Base-by-base conservation (phyloP, 139 green algal species). In the Nannochloris sp. region DNA sequence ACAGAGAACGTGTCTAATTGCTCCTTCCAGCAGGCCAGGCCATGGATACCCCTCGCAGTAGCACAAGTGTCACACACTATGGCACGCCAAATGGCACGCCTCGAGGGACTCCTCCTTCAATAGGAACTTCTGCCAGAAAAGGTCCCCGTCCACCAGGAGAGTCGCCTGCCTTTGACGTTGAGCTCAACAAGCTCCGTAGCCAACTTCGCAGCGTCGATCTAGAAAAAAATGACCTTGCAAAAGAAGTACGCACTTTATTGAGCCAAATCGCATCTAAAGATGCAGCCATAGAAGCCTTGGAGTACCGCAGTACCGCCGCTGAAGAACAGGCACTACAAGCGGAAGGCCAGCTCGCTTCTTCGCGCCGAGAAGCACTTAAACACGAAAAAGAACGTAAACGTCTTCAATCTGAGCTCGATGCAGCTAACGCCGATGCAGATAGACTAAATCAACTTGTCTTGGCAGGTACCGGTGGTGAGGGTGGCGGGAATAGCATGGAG, bases 211-310 rank as follows among this genome's bases (percentile, higher is more conserved):
- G n/a, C n/a, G n/a, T n/a, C n/a, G n/a, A n/a, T n/a, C n/a, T n/a
- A n/a, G n/a, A 53, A 1, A 35, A 37, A 37, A 53, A 53, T 14
- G 15, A 55, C 0, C 33, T 54, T 6, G 24, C 9, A 1, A 14
- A 70, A 42, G 51, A 60, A 47, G 13, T 59, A 10, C 42, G 24
- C 9, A 61, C 42, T 1, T 6, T 74, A 13, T 47, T 58, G 48
- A 30, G 9, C 4, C 12, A 19, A 24, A 32, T 65, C 6, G 30
- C 14, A 7, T 34, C 12, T 1, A 67, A 75, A 13, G 67, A 72
- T 35, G 34, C 39, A 15, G 68, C 61, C 8, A 44, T 80, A 15
- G 48, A 69, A 1, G 58, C 62, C 31, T 54, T 46, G 10, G 61
- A 53, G 10, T 31, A n/a, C 12, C 31, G n/a, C 23, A 23, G 25